These are phyloP conservation scores for Candida morakotiae DNA, from an alignment of 805 yeast species.

Conservation along the genomic window DNA sequence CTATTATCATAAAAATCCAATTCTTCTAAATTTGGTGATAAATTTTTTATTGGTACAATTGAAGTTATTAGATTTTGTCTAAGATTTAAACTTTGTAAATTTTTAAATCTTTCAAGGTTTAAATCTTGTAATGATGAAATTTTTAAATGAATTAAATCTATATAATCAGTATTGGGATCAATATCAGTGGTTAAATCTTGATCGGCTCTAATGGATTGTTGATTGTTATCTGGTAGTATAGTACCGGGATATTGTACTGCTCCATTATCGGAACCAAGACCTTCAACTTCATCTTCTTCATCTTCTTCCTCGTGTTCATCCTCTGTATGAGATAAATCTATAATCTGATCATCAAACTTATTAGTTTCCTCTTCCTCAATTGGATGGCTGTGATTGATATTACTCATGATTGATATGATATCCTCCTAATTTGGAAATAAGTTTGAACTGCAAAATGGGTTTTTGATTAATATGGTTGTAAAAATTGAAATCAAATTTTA, in stretches of 20 bases:
- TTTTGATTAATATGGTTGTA: too few species aligned
- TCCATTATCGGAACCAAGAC: slow-evolving; percentile 23
- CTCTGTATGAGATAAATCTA: slow-evolving; percentile 12
- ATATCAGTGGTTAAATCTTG: slow-evolving; percentile 55
- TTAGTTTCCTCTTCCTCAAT: not conserved
- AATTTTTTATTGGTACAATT: slow-evolving; percentile 50
- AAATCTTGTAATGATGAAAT: slow-evolving; percentile 61
- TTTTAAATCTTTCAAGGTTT: slow-evolving; percentile 50
- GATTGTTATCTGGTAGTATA: slow-evolving; percentile 39
- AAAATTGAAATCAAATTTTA: too few species aligned
- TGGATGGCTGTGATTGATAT: not conserved
- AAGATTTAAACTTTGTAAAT: slow-evolving; percentile 60
- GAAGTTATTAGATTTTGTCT: slow-evolving; percentile 80
- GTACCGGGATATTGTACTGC: slow-evolving; percentile 44
- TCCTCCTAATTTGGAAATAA: too few species aligned
- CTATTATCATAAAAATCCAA: slow-evolving; percentile 90
- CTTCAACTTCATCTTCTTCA: slow-evolving; percentile 23
- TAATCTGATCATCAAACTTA: not conserved
- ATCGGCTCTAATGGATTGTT: slow-evolving; percentile 65
- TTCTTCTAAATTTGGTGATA: slow-evolving; percentile 68
- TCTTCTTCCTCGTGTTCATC: slow-evolving; percentile 19
- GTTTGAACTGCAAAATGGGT: too few species aligned
- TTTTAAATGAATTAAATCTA: slow-evolving; percentile 70
- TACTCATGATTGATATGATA: not conserved
- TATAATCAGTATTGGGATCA: slow-evolving; percentile 52